phyloP scores from a whole-genome alignment of 139 green algal genomes.

The Zygnema cylindricum region DNA sequence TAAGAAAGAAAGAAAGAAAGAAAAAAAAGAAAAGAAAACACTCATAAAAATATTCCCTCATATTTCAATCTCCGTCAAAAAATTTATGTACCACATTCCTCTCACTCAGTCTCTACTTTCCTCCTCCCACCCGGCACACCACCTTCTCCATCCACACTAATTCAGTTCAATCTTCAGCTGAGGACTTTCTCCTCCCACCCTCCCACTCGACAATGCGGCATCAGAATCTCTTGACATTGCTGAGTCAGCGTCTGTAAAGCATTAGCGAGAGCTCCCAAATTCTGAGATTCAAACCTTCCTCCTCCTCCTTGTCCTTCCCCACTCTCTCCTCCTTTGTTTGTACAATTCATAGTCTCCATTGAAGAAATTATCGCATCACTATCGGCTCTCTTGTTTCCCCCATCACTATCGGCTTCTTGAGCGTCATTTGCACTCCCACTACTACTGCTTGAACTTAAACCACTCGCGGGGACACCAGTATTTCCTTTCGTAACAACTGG shows the following conservation, averaged over 20 bases:
- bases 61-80: too few species aligned
- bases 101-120: too few species aligned
- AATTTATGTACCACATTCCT: too few species aligned
- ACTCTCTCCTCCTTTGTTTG: too few species aligned
- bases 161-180: too few species aligned
- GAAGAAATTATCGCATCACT: not conserved
- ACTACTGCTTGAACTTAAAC: not conserved
- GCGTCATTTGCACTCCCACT: not conserved
- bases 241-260: constrained; percentile 6
- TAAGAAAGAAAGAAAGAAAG: too few species aligned
- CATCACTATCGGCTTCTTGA: constrained; percentile 1
- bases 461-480: not conserved
- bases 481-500: too few species aligned
- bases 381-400: not conserved
- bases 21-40: too few species aligned
- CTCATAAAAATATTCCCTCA: too few species aligned
- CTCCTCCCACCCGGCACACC: too few species aligned
- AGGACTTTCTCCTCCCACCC: not conserved
- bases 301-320: too few species aligned
- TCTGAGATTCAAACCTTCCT: not conserved
- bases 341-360: not conserved
- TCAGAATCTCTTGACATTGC: constrained; percentile 2
- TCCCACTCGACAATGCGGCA: not conserved
- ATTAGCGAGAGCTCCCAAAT: not conserved
- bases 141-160: too few species aligned